Conservation (phyloP, 352 stramenopile species). For the Pythium utonaiense region DNA sequence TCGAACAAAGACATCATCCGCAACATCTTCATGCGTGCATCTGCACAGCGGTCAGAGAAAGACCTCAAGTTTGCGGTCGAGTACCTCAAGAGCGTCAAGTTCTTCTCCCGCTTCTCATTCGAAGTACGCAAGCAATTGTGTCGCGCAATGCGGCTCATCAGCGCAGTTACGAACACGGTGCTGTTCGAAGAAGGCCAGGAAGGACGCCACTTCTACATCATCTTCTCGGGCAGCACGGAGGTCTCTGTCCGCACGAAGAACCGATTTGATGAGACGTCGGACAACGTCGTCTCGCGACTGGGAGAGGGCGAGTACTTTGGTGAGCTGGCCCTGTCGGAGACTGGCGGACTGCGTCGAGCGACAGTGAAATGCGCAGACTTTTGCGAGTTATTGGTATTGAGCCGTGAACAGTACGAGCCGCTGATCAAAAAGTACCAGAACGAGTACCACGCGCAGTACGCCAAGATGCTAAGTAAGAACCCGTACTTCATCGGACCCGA, state of each 20-base stretch:
- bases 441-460: constrained; percentile 79
- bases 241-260: constrained; percentile 69
- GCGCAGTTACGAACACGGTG: constrained; percentile 71
- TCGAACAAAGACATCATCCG: constrained; percentile 87
- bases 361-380: constrained; percentile 71
- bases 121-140: constrained; percentile 84
- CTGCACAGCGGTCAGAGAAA: constrained; percentile 68
- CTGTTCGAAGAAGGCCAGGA: constrained; percentile 79
- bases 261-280: constrained; percentile 60
- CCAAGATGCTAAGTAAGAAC: constrained; percentile 72
- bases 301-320: constrained; percentile 77
- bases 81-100: constrained; percentile 86
- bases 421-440: constrained; percentile 84
- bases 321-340: constrained; percentile 68
- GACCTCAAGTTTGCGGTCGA: constrained; percentile 84
- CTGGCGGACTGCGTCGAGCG: constrained; percentile 58
- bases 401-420: constrained; percentile 77
- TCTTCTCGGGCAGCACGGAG: constrained; percentile 70
- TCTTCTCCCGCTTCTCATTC: constrained; percentile 83
- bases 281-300: constrained; percentile 64
- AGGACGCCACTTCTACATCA: constrained; percentile 81
- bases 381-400: constrained; percentile 70
- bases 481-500: constrained; percentile 71
- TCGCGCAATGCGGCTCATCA: constrained; percentile 78
- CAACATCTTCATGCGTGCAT: constrained; percentile 76